phyloP scores from a whole-genome alignment of 2,329 filamentous ascomycete species.

The Colletotrichum eremochloae region DNA sequence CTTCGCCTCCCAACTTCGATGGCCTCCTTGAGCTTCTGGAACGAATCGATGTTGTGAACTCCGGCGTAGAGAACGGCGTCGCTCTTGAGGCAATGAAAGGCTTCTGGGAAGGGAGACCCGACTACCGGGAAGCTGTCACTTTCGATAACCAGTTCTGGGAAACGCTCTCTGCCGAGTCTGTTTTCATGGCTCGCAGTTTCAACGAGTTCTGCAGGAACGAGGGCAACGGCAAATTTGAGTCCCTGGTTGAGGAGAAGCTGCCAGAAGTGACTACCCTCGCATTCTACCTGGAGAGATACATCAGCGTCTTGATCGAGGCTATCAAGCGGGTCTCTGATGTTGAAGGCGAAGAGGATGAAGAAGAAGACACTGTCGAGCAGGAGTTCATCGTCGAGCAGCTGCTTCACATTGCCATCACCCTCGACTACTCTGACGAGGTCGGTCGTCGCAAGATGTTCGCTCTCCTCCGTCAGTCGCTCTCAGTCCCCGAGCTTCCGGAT shows the following conservation, averaged over 20 bases:
- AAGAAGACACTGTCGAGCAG: constrained; percentile 88
- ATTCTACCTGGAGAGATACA: constrained; percentile 86
- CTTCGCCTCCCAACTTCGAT: constrained; percentile 79
- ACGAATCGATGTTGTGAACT: constrained; percentile 92
- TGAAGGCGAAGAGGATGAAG: constrained; percentile 72
- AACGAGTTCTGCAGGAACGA: constrained; percentile 90
- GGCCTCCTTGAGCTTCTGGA: constrained; percentile 91
- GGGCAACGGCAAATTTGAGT: constrained; percentile 79
- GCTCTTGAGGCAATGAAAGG: constrained; percentile 94
- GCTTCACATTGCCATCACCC: constrained; percentile 88
- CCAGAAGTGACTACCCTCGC: constrained; percentile 94
- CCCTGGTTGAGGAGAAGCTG: constrained; percentile 89
- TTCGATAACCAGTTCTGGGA: constrained; percentile 86
- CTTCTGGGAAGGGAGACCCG: constrained; percentile 94
- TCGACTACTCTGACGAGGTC: constrained; percentile 98
- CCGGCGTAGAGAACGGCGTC: constrained; percentile 89
- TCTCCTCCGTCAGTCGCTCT: constrained; percentile 86
- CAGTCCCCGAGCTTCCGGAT: constrained; percentile 89
- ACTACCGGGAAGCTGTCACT: constrained; percentile 79
- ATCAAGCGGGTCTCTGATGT: constrained; percentile 70
- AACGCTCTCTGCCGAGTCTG: constrained; percentile 84
- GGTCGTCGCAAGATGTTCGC: constrained; percentile 96
- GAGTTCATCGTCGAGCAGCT: constrained; percentile 98
- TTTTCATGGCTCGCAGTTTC: constrained; percentile 92
- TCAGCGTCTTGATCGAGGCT: constrained; percentile 75